Base-by-base conservation (phyloP, 2,329 filamentous ascomycete species). In the Cadophora malorum region DNA sequence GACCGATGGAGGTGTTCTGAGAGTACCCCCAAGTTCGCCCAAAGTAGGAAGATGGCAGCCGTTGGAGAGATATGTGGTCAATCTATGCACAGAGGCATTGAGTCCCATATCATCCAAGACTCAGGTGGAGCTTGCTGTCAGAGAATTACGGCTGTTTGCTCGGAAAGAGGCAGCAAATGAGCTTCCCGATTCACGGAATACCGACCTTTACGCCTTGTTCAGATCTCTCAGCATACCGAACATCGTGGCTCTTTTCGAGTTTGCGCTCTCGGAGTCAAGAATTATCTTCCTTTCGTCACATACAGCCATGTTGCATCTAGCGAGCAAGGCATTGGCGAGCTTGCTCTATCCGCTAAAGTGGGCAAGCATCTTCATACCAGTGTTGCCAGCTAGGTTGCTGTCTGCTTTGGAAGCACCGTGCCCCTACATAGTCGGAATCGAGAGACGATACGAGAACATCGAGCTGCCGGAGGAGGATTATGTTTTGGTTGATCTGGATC, bases 201-300 rank as follows among this genome's bases (percentile, higher is more conserved):
- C 91, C 63, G 96, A 99, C 80, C 84, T 99, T 1, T 99, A 96
- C 79, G 93, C 94, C 10, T 83, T 99, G 10, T 99, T 99, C 83
- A 87, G 94, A 70, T 92, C 91, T 58, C 83, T 99, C 38, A 96
- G 94, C 2, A 89, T 97, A 65, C 92, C 94, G 64, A 98, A 99
- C 79, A 92, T 99, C 68, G 88, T 99, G 69, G 90, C 93, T 23
- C 84, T 99, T 25, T 94, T 97, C 77, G 96, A 99, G 82, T 97
- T 95, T 79, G 92, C 93, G 72, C 86, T 99, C 78, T 88, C 93
- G 0, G 96, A 99, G 81, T 96, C 94, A 55, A 91, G 95, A 67
- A 97, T 99, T 79, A 97, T 99, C 77, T 90, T 99, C 72, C 84
- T 98, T 23, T 98, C 96, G 9, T 97, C 94, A 1, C 94, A 99